Conservation (phyloP, 495 filamentous ascomycete genomes). For the Penicillium ucsense region DNA sequence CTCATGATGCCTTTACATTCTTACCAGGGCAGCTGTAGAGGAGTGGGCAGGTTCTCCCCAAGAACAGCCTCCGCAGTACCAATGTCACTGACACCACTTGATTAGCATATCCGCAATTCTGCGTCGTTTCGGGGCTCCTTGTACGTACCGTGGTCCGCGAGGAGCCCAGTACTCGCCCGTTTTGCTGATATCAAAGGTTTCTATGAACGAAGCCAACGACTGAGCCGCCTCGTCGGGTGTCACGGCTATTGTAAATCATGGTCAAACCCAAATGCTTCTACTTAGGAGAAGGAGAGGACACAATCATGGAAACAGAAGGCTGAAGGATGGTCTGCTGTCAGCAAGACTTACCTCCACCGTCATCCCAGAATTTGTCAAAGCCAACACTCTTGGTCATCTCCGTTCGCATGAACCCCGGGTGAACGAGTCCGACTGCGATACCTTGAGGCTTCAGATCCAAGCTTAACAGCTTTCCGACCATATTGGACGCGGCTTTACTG, state of each 20-base stretch:
- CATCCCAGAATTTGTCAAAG: slow-evolving; percentile 63
- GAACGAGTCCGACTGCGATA: slow-evolving; percentile 55
- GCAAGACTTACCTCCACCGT: slow-evolving; percentile 45
- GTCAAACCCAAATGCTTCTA: too few species aligned
- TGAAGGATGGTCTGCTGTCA: not conserved
- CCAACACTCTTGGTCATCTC: slow-evolving; percentile 63
- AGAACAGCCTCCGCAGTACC: slow-evolving; percentile 56
- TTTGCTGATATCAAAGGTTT: slow-evolving; percentile 51
- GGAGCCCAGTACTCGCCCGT: slow-evolving; percentile 67
- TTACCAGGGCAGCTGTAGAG: slow-evolving; percentile 63
- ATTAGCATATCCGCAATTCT: not conserved
- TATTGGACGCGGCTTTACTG: slow-evolving; percentile 62
- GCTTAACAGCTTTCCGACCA: slow-evolving; percentile 62
- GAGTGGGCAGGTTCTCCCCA: slow-evolving; percentile 50
- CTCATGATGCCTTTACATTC: not conserved
- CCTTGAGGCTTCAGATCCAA: slow-evolving; percentile 55
- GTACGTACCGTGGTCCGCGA: slow-evolving; percentile 48
- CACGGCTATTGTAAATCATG: slow-evolving; percentile 36
- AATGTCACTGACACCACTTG: slow-evolving; percentile 46
- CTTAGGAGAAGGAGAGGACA: too few species aligned
- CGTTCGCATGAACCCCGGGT: slow-evolving; percentile 69
- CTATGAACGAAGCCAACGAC: slow-evolving; percentile 51
- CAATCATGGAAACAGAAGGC: too few species aligned
- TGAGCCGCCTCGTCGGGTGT: slow-evolving; percentile 57
- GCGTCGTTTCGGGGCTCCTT: too few species aligned